Evolutionary conservation across 179 eudicot genomes (phyloP).

Genomic region (Sideroxylon spinosum): DNA sequence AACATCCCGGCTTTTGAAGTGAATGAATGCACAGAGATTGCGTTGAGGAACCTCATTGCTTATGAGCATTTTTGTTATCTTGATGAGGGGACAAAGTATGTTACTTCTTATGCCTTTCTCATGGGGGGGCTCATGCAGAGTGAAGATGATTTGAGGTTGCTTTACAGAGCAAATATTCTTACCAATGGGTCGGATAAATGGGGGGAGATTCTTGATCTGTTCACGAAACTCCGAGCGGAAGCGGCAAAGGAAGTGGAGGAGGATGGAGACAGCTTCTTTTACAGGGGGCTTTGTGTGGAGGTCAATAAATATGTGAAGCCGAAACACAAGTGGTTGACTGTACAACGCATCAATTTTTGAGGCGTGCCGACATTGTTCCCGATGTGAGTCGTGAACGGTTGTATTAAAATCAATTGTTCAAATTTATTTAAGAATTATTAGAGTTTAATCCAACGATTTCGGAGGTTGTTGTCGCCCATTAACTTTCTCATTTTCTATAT

Average conservation of each 20-base stretch:
- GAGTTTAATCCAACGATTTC: too few species aligned
- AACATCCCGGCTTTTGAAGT: slow-evolving; percentile 41
- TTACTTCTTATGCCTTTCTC: slow-evolving; percentile 48
- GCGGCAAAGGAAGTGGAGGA: slow-evolving; percentile 21
- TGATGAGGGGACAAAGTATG: slow-evolving; percentile 26
- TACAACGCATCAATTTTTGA: too few species aligned
- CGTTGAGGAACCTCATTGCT: slow-evolving; percentile 49
- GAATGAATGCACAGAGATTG: slow-evolving; percentile 33
- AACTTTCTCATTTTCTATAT: too few species aligned
- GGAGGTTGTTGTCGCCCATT: too few species aligned
- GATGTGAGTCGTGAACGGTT: too few species aligned
- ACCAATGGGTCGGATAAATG: slow-evolving; percentile 18
- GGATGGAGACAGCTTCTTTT: slow-evolving; percentile 24
- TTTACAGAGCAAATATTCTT: slow-evolving; percentile 28
- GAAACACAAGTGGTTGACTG: too few species aligned
- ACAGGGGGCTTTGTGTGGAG: slow-evolving; percentile 37
- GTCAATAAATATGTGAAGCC: background rate
- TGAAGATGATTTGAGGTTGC: slow-evolving; percentile 29
- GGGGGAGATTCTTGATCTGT: slow-evolving; percentile 29
- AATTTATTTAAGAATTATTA: too few species aligned
- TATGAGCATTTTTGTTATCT: slow-evolving; percentile 32
- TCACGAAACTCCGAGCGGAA: slow-evolving; percentile 29
- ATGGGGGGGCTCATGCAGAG: slow-evolving; percentile 34
- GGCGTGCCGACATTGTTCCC: too few species aligned
- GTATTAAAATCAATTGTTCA: too few species aligned